phyloP scores from a whole-genome alignment of 441 rosid species.

The Erodium chrysanthum region DNA sequence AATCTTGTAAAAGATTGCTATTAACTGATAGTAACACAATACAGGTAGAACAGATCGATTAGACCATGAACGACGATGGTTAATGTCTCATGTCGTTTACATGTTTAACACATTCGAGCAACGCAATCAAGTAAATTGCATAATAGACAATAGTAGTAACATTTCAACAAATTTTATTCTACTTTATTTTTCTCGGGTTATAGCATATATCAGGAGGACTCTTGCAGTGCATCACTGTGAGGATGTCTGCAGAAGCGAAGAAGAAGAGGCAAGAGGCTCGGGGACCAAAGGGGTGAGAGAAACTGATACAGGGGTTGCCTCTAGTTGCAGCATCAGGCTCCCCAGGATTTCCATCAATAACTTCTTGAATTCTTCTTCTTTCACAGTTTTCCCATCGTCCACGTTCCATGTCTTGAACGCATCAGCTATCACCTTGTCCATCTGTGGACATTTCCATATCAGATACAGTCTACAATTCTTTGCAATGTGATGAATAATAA shows the following conservation, averaged over 20 bases:
- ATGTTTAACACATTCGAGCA: no score
- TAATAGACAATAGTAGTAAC: background rate
- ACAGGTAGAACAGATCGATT: no score
- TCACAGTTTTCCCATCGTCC: conserved; percentile 65
- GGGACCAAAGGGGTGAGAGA: conserved; percentile 79
- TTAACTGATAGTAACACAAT: background rate
- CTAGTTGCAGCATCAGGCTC: conserved; percentile 78
- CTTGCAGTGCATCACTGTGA: conserved; percentile 12
- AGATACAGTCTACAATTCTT: background rate
- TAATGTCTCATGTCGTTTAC: no score
- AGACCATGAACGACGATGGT: no score
- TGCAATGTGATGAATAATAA: background rate
- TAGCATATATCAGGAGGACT: background rate
- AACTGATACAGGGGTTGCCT: conserved; percentile 58
- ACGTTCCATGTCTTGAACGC: conserved; percentile 47
- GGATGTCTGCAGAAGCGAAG: conserved; percentile 45
- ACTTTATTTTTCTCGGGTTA: background rate
- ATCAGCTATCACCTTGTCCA: conserved; percentile 49
- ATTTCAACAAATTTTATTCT: background rate
- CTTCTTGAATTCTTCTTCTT: conserved; percentile 83
- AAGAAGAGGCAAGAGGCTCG: conserved; percentile 59
- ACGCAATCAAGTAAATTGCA: background rate
- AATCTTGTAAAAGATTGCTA: no score
- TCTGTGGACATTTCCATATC: conserved; percentile 26
- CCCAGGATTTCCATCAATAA: conserved; percentile 57